A percentile compares a stretch with the other conserved stretches of the same genome.
phyloP scores from a whole-genome alignment of 768 basidiomycete genomes.

The Termitomyces sp. region DNA sequence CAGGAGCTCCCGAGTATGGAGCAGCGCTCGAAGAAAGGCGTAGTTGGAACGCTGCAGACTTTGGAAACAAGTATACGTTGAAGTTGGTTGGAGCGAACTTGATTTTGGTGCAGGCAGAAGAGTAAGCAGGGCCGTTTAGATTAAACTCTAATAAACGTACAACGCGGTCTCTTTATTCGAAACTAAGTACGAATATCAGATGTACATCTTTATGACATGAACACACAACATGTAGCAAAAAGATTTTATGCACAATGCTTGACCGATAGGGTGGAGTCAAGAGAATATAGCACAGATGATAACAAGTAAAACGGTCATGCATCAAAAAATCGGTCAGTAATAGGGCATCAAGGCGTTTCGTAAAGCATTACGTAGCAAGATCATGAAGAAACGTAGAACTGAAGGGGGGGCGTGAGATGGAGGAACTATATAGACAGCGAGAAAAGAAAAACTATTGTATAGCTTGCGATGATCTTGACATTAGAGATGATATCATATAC shows the following conservation, averaged over 20 bases:
- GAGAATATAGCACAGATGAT: slow-evolving; percentile 8
- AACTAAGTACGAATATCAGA: slow-evolving; percentile 8
- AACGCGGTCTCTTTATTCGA: slow-evolving; percentile 5
- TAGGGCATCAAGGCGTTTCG: slow-evolving; percentile 4
- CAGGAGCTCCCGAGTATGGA: slow-evolving; percentile 40
- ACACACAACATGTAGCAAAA: slow-evolving; percentile 6
- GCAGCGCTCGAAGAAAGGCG: slow-evolving; percentile 38
- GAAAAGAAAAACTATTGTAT: slow-evolving; percentile 4
- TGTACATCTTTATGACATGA: slow-evolving; percentile 7
- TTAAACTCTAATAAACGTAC: background rate
- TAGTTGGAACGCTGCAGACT: slow-evolving; percentile 50
- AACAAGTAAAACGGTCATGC: slow-evolving; percentile 9
- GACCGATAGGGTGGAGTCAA: slow-evolving; percentile 2
- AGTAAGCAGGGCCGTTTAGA: background rate
- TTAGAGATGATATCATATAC: slow-evolving; percentile 5
- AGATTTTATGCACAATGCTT: slow-evolving; percentile 9
- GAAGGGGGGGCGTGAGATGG: background rate
- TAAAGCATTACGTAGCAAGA: slow-evolving; percentile 8
- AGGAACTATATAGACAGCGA: background rate
- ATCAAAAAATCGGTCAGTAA: slow-evolving; percentile 2
- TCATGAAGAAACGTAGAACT: slow-evolving; percentile 12
- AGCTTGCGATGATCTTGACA: slow-evolving; percentile 10
- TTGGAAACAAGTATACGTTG: slow-evolving; percentile 46
- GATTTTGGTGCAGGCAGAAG: slow-evolving; percentile 36
- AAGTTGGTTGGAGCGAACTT: slow-evolving; percentile 58